Evolutionary conservation across 2,329 filamentous ascomycete species (phyloP).

Genomic region (Drechslerella dactyloides): DNA sequence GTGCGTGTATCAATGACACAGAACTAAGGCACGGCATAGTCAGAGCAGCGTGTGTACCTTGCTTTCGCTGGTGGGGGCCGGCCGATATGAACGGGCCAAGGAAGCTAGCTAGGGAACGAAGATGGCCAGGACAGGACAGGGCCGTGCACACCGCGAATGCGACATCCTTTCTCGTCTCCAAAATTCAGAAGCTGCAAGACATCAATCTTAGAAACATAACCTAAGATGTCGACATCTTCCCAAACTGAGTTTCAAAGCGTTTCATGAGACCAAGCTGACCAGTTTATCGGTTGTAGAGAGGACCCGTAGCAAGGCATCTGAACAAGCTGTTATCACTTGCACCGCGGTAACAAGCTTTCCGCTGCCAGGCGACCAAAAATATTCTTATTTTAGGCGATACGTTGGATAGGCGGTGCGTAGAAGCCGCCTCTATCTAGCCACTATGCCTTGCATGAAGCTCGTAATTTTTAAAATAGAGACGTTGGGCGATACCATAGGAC

Average conservation of each 20-base stretch:
- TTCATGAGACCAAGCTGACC: slow-evolving; percentile 11
- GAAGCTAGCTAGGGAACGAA: neutral
- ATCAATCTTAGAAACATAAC: slow-evolving; percentile 39
- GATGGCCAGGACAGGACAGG: slow-evolving; percentile 18
- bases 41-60: slow-evolving; percentile 19
- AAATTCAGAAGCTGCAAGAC: slow-evolving; percentile 47
- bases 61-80: slow-evolving; percentile 2
- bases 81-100: neutral
- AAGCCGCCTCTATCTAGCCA: neutral
- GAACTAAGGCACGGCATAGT: neutral
- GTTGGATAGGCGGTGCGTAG: neutral
- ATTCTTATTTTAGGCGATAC: neutral
- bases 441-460: neutral
- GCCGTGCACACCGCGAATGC: slow-evolving; percentile 37
- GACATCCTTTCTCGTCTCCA: slow-evolving; percentile 39
- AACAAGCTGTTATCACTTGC: neutral
- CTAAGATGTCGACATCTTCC: slow-evolving; percentile 28
- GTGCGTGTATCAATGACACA: neutral
- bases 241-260: slow-evolving; percentile 21
- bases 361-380: neutral
- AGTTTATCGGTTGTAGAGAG: neutral
- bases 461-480: neutral
- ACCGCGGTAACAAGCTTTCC: neutral
- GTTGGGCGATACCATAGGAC: too few species aligned
- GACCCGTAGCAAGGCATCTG: neutral